Evolutionary conservation across 2,329 filamentous ascomycete species (phyloP), one percentile per base, ranked within the genome.

Genomic region (Diaporthe sp.): DNA sequence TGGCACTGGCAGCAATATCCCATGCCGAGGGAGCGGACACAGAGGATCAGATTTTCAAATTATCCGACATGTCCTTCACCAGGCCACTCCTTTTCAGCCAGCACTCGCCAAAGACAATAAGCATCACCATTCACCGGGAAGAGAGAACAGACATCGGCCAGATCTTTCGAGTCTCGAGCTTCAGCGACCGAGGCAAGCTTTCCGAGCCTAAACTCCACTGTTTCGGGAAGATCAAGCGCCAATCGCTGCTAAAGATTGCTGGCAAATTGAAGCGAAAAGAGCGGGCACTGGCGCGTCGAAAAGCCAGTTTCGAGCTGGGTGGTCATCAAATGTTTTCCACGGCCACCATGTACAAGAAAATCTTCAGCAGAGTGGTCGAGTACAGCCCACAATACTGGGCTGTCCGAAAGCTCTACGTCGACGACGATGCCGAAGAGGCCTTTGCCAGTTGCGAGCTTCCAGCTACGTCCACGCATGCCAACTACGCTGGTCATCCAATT

Each of bases 371-470:
- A 6, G 62, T 68, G 0, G 62, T 68, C 25, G 44, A 49, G 28
- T 68, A 68, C 62, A 13, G 44, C 42, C 44, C 62, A 15, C 42
- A n/a, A 9, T 51, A 51, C n/a, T n/a, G 31, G 62, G 49, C 62
- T n/a, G 31, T 68, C 8, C 28, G 44, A 10, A 37, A 37, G 13
- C 62, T 68, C 13, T 25, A 51, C 31, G 28, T 68, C 42, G 34
- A 51, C 28, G 42, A 51, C 9, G 31, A 49, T 15, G 62, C 44
- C 19, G 42, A 37, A 5, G 44, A 68, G 10, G 12, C 12, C 2
- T 37, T 37, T 49, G 62, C 44, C 0, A 51, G 15, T n/a, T 68
- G 44, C 28, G 28, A 51, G 9, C 31, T 68, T 10, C 62, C 42
- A 7, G 44, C 44, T 9, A n/a, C 42, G 19, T 2, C 10, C 19